Percentiles rank a stretch among this genome's conserved stretches.
phyloP scores from a whole-genome alignment of 1,284 basidiomycete genomes.

The Sporisorium exsertum region DNA sequence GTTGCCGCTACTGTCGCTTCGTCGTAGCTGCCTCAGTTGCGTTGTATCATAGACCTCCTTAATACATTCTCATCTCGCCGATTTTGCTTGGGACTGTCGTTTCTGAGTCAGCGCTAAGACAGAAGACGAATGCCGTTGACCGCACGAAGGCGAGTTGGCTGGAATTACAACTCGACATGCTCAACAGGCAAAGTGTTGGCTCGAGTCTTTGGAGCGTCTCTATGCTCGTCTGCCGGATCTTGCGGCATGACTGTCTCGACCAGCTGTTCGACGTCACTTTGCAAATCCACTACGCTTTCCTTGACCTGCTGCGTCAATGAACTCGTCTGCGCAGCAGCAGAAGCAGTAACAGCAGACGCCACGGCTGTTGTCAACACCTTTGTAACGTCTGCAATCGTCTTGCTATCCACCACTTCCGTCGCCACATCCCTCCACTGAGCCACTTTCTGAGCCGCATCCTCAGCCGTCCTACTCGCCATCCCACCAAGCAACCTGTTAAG shows the following conservation, averaged over 20 bases:
- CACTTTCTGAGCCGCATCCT: slow-evolving; percentile 42
- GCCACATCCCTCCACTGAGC: slow-evolving; percentile 18
- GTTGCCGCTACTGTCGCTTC: slow-evolving; percentile 1
- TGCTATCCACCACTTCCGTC: slow-evolving; percentile 1
- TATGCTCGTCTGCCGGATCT: slow-evolving; percentile 5
- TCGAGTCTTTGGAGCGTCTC: slow-evolving; percentile 11
- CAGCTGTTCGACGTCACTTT: slow-evolving; percentile 33
- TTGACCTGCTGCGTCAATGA: slow-evolving; percentile 9
- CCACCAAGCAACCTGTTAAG: slow-evolving; percentile 41
- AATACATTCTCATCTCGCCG: background rate
- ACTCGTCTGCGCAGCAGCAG: slow-evolving; percentile 19
- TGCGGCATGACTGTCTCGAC: slow-evolving; percentile 26
- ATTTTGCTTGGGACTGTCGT: background rate
- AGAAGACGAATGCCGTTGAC: background rate
- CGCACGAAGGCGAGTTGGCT: background rate
- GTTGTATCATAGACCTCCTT: slow-evolving; percentile 13
- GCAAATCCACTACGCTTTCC: slow-evolving; percentile 27
- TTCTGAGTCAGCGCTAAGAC: background rate
- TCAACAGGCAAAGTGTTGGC: slow-evolving; percentile 35
- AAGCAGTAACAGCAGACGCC: slow-evolving; percentile 10
- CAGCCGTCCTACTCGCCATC: slow-evolving; percentile 6
- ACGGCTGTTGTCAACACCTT: slow-evolving; percentile 26
- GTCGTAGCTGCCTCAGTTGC: background rate
- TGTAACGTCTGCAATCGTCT: slow-evolving; percentile 8
- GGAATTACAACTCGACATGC: slow-evolving; percentile 34